Percentiles rank a stretch among this genome's conserved stretches.
phyloP scores from a whole-genome alignment of 2,329 filamentous ascomycete genomes.

The Fusarium brevicatenulatum region DNA sequence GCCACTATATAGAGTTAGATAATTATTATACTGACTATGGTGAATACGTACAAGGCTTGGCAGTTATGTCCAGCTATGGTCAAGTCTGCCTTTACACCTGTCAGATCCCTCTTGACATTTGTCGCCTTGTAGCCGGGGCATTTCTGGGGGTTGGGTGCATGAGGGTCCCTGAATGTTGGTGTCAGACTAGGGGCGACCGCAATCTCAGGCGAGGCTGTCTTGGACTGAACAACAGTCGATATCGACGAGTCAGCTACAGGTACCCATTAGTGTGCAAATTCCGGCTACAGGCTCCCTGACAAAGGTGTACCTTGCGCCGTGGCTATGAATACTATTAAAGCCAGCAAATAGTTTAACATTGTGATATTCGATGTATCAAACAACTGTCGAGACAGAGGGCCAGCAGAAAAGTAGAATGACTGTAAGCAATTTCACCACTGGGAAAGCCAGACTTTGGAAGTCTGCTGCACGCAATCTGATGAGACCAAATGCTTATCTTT shows the following conservation, averaged over 20 bases:
- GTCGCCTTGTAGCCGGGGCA: background rate
- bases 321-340: background rate
- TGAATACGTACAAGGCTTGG: background rate
- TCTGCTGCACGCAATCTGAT: background rate
- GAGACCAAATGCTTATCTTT: background rate
- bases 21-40: fast-evolving
- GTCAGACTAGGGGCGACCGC: background rate
- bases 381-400: too few species aligned
- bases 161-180: background rate
- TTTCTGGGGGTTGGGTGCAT: background rate
- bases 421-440: background rate
- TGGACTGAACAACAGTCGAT: background rate
- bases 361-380: background rate
- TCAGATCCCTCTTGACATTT: background rate
- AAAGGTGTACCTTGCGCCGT: background rate
- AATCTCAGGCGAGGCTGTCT: background rate
- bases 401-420: too few species aligned
- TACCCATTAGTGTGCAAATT: background rate
- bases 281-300: fast-evolving
- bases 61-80: background rate
- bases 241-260: background rate
- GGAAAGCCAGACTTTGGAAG: background rate
- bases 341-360: background rate
- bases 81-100: background rate
- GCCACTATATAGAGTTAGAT: background rate